Percentiles rank a stretch among this genome's conserved stretches.
phyloP scores from a whole-genome alignment of 140 eudicot genomes.

The Anethum foeniculum region DNA sequence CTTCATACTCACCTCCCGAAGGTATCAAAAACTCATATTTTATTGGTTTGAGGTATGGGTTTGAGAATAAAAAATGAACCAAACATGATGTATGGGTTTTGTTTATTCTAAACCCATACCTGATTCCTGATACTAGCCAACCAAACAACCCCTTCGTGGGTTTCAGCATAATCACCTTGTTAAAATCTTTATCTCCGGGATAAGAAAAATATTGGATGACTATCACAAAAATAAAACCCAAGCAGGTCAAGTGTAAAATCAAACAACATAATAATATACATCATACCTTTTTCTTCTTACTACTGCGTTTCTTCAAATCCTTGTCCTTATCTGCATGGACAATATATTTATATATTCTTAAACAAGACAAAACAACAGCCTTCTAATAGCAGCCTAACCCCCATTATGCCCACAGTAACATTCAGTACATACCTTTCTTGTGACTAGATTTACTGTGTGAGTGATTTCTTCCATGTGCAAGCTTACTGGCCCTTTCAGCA shows the following conservation, averaged over 20 bases:
- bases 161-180: neutral
- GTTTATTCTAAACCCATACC: no score
- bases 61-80: no score
- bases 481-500: conserved; percentile 92
- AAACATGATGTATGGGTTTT: no score
- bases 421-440: conserved; percentile 45
- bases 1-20: no score
- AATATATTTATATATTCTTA: neutral
- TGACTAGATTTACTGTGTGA: conserved; percentile 55
- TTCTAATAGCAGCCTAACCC: neutral
- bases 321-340: conserved; percentile 60
- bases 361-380: neutral
- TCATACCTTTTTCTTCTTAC: conserved; percentile 86
- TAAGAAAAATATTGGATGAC: neutral
- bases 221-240: neutral
- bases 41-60: no score
- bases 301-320: conserved; percentile 70
- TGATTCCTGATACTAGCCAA: no score
- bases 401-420: neutral
- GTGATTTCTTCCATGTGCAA: conserved; percentile 85
- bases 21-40: no score
- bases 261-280: neutral
- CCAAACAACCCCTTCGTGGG: neutral
- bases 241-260: conserved; percentile 1
- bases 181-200: neutral